Evolutionary conservation across 1,284 basidiomycete species (phyloP), one percentile per base, ranked within the genome.

Genomic region (Boletus hoseneyae): DNA sequence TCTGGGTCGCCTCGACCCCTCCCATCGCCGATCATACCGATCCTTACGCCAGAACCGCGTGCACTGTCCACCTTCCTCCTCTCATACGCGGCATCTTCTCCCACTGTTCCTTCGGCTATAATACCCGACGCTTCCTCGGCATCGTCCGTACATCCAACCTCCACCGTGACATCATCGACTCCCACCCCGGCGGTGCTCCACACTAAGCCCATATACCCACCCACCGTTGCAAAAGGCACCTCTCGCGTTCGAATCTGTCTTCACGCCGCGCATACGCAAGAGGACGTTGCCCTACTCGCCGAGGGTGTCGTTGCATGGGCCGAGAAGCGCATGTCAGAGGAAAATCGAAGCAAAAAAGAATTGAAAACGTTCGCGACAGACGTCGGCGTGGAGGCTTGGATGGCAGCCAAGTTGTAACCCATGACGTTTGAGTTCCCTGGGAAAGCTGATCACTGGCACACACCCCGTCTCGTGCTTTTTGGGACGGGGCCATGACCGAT

Each of bases 211-310:
- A 93, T 95, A 47, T 85, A 83, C 16, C 86, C 83, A 73, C 90
- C 89, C 0, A 94, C 90, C 0, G 92, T 95, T 0, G 89, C 91
- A 0, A 85, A 83, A 53, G 91, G 89, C 10, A 77, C 79, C 48
- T 87, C 93, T 47, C 79, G 92, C n/a, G 83, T 95, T 6, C 72
- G 93, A 0, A 79, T 95, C 18, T 96, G 93, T 67, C 64, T 95
- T 34, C 91, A 93, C 65, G 81, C 90, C 0, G 78, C 76, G 2
- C 91, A 93, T 56, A 82, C 83, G 25, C 61, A 57, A 23, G 73
- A 73, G 44, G 83, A 95, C 35, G 74, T 94, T 1, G 77, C 82
- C 39, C 62, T 65, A 21, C 67, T 92, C 16, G 75, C 82, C 0
- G 52, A 64, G 3, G 78, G 74, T 1, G 68, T 80, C 39, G 57